Evolutionary conservation across 2,329 filamentous ascomycete genomes (phyloP).

Genomic region (Verruconis gallopava): DNA sequence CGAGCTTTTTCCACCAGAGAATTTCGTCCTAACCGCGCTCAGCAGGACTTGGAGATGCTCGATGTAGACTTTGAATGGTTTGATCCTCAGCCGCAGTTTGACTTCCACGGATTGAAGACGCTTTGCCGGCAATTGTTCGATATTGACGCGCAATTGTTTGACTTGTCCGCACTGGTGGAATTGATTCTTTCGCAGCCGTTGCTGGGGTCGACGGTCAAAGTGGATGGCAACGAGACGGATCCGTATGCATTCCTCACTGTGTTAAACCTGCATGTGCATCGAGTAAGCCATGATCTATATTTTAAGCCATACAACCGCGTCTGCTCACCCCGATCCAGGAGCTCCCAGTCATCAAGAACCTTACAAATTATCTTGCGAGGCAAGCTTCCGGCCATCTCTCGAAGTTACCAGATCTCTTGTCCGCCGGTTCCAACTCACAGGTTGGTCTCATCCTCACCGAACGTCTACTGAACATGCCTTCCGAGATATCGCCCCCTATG

Average conservation of each 20-base stretch:
- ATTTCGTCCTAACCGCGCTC: too few species aligned
- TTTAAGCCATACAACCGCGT: too few species aligned
- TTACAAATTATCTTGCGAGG: constrained; percentile 57
- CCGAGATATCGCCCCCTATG: constrained; percentile 83
- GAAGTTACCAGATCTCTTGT: constrained; percentile 25
- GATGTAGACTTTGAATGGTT: constrained; percentile 99
- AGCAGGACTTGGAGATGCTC: constrained; percentile 75
- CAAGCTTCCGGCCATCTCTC: constrained; percentile 42
- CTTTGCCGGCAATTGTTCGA: constrained; percentile 88
- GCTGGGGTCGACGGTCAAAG: constrained; percentile 89
- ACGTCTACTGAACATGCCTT: constrained; percentile 91
- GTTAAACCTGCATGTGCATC: constrained; percentile 68
- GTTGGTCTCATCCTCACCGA: constrained; percentile 85
- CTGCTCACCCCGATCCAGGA: constrained; percentile 39
- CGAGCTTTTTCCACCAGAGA: background rate
- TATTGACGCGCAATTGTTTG: constrained; percentile 70
- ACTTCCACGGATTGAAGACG: constrained; percentile 90
- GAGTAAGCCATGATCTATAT: constrained; percentile 22
- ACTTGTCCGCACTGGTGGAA: constrained; percentile 76
- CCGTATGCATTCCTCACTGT: constrained; percentile 87
- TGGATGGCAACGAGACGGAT: constrained; percentile 87
- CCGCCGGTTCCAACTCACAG: constrained; percentile 28
- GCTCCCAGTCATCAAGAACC: constrained; percentile 55
- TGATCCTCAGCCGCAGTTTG: constrained; percentile 76
- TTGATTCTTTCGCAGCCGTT: constrained; percentile 75